Conservation (phyloP, 768 basidiomycete species). For the Serendipita sp. region DNA sequence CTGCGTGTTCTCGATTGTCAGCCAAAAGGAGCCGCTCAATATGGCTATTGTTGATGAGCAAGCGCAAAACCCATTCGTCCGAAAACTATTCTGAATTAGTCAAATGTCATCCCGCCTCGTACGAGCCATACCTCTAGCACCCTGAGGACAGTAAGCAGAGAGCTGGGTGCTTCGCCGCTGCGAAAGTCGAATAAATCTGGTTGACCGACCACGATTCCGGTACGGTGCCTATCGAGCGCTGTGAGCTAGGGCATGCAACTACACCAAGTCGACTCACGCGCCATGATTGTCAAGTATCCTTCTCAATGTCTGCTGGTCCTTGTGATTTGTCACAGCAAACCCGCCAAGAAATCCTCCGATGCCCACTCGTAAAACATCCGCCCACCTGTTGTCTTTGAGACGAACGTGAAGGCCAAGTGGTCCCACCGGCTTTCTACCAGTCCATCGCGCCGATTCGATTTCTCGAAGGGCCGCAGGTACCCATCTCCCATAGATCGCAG, state of each 20-base stretch:
- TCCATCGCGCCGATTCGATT: constrained; percentile 41
- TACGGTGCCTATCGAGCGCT: constrained; percentile 25
- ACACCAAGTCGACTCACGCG: neutral
- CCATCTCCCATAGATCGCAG: neutral
- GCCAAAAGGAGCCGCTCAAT: constrained; percentile 67
- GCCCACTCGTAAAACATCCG: constrained; percentile 43
- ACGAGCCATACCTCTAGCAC: constrained; percentile 49
- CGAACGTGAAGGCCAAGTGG: constrained; percentile 71
- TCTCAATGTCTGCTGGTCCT: constrained; percentile 45
- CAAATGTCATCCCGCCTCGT: constrained; percentile 2
- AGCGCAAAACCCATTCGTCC: constrained; percentile 57
- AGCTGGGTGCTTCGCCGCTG: constrained; percentile 47
- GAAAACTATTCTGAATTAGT: constrained; percentile 36
- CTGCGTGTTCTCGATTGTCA: constrained; percentile 44
- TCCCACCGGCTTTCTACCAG: constrained; percentile 51
- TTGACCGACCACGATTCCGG: constrained; percentile 44
- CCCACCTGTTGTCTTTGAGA: constrained; percentile 56
- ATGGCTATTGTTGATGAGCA: constrained; percentile 56
- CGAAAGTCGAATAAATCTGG: constrained; percentile 73
- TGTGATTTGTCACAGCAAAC: constrained; percentile 58
- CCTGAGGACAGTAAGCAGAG: constrained; percentile 61
- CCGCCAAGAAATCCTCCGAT: constrained; percentile 43
- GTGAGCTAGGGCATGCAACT: neutral
- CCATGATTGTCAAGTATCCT: constrained; percentile 22
- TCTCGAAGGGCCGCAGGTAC: constrained; percentile 28